phyloP scores from a whole-genome alignment of 441 rosid species.

The Corymbia citriodora region DNA sequence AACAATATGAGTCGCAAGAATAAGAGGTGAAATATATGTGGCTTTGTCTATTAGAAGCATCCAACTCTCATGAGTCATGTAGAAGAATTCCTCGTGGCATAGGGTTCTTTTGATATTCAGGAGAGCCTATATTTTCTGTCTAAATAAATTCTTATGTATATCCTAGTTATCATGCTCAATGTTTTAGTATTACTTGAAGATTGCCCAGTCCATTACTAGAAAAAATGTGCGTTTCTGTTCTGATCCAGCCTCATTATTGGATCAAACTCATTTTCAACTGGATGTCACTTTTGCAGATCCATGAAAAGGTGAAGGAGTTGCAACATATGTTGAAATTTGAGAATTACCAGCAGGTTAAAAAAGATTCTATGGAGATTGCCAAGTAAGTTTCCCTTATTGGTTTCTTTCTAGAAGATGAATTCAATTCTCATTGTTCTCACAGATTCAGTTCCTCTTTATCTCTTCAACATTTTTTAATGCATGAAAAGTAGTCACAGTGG shows the following conservation, averaged over 20 bases:
- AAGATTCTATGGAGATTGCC: not conserved
- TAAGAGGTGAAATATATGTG: not conserved
- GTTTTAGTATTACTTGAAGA: not conserved
- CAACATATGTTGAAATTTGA: slow-evolving; percentile 10
- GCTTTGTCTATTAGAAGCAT: not conserved
- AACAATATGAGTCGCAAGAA: not conserved
- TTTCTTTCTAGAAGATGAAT: not conserved
- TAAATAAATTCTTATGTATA: not conserved
- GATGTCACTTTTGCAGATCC: not conserved
- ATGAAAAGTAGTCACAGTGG: not conserved
- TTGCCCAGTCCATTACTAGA: not conserved
- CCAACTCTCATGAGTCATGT: not conserved
- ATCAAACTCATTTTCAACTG: not conserved
- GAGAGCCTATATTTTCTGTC: not conserved
- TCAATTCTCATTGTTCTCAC: not conserved
- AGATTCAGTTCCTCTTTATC: not conserved
- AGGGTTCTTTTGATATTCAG: not conserved
- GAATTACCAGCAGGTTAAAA: not conserved
- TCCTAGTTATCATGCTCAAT: not conserved
- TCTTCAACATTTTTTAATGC: not conserved
- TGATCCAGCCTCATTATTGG: not conserved
- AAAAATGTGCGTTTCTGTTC: not conserved
- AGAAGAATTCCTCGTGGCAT: not conserved
- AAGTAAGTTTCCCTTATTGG: not conserved
- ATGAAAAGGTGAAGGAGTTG: slow-evolving; percentile 6